Conservation (phyloP, 306 rosid genomes). For the Canavalia gladiata region DNA sequence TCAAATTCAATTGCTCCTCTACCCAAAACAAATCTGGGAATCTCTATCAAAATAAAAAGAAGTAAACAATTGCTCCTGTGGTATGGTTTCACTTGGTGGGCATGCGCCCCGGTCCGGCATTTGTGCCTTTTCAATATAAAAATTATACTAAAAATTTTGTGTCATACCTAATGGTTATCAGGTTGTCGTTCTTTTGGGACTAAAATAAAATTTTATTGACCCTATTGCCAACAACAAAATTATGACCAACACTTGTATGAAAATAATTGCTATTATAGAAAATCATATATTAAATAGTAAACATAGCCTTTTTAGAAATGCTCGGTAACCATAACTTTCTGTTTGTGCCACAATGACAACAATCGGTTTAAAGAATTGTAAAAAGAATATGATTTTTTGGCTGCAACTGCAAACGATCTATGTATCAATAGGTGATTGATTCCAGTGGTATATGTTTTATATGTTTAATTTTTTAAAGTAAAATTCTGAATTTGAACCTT, state of each 20-base stretch:
- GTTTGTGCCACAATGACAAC: neutral
- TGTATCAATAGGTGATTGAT: neutral
- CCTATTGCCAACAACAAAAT: neutral
- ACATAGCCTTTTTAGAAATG: neutral
- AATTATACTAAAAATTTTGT: neutral
- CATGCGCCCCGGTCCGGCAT: neutral
- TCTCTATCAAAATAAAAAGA: neutral
- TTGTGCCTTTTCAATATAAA: neutral
- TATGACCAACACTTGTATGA: neutral
- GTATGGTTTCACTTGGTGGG: neutral
- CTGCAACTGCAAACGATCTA: neutral
- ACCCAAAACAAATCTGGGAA: neutral
- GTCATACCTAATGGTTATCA: neutral
- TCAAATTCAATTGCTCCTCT: constrained; percentile 19
- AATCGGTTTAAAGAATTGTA: neutral
- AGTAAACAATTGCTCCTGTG: neutral
- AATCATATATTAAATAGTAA: neutral
- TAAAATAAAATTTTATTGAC: neutral
- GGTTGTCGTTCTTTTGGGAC: neutral
- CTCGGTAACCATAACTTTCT: neutral
- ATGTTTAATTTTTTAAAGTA: no score
- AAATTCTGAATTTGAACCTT: no score
- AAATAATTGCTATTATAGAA: neutral
- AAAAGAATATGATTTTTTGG: neutral
- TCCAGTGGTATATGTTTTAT: no score